Evolutionary conservation across 148 eudicot species (phyloP).

Genomic region (Selenicereus undatus): DNA sequence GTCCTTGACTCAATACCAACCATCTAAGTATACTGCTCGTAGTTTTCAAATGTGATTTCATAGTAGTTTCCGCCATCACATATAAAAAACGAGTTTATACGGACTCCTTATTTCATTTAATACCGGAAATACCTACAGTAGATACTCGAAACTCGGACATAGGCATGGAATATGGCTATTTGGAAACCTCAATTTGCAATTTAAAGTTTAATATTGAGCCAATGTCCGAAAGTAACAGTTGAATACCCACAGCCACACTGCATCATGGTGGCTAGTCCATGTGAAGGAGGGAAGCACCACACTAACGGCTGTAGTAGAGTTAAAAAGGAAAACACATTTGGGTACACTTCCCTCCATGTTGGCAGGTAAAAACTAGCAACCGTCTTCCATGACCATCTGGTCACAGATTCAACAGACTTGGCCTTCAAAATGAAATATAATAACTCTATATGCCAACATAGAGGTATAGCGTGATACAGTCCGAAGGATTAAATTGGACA

Average conservation of each 20-base stretch:
- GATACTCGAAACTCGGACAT: too few species aligned
- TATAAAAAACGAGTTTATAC: background rate
- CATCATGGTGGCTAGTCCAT: too few species aligned
- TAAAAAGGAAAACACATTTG: background rate
- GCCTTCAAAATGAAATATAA: background rate
- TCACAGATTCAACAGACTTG: background rate
- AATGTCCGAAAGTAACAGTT: too few species aligned
- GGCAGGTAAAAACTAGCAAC: background rate
- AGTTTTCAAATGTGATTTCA: background rate
- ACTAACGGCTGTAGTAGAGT: background rate
- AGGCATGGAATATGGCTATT: too few species aligned
- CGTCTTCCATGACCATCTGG: background rate
- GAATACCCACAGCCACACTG: too few species aligned
- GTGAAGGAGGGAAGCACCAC: background rate
- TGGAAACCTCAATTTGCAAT: too few species aligned
- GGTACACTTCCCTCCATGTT: background rate
- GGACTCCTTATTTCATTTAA: background rate
- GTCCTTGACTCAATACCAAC: too few species aligned
- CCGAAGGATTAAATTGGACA: background rate
- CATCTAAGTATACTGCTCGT: too few species aligned
- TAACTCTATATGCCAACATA: background rate
- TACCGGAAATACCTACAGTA: background rate
- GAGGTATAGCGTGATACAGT: background rate
- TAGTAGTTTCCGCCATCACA: background rate
- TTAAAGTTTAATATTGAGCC: too few species aligned